Conservation (phyloP, 306 rosid species). For the Mimosa bimucronata region DNA sequence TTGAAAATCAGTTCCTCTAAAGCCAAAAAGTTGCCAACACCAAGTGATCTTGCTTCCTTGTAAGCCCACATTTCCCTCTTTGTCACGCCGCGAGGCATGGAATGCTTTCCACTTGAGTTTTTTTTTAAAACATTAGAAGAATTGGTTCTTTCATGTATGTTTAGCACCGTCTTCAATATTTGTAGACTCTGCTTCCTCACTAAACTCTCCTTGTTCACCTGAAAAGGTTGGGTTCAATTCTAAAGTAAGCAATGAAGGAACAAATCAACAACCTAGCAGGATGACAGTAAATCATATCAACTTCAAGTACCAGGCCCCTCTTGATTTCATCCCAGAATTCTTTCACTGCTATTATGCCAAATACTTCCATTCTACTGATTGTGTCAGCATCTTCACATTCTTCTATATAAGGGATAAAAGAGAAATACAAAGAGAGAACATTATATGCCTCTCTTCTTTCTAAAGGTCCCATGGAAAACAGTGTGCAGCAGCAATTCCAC, state of each 20-base stretch:
- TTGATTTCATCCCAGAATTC: slow-evolving; percentile 87
- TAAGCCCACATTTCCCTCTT: slow-evolving; percentile 85
- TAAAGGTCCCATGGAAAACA: slow-evolving; percentile 72
- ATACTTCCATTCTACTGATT: slow-evolving; percentile 42
- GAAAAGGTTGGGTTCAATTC: slow-evolving; percentile 39
- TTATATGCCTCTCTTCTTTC: slow-evolving; percentile 90
- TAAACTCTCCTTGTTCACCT: slow-evolving; percentile 86
- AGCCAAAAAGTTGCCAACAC: slow-evolving; percentile 68
- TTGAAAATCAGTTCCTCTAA: slow-evolving; percentile 49
- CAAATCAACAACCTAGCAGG: slow-evolving; percentile 38
- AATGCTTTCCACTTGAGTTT: slow-evolving; percentile 36
- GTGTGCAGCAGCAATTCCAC: slow-evolving; percentile 80
- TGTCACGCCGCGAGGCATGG: slow-evolving; percentile 56
- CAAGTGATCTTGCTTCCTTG: slow-evolving; percentile 86
- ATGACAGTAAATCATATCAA: slow-evolving; percentile 12
- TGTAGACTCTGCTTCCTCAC: slow-evolving; percentile 91
- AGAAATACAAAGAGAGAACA: slow-evolving; percentile 72
- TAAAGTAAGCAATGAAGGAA: slow-evolving; percentile 30
- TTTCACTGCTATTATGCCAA: slow-evolving; percentile 69
- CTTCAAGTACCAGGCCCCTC: slow-evolving; percentile 77
- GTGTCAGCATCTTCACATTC: slow-evolving; percentile 52
- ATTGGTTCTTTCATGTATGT: slow-evolving; percentile 43
- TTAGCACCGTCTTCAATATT: slow-evolving; percentile 63
- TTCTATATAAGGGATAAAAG: slow-evolving; percentile 57
- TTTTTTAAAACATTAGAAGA: slow-evolving; percentile 46